phyloP scores from a whole-genome alignment of 768 basidiomycete genomes.

The Phanerochaete carnosa region DNA sequence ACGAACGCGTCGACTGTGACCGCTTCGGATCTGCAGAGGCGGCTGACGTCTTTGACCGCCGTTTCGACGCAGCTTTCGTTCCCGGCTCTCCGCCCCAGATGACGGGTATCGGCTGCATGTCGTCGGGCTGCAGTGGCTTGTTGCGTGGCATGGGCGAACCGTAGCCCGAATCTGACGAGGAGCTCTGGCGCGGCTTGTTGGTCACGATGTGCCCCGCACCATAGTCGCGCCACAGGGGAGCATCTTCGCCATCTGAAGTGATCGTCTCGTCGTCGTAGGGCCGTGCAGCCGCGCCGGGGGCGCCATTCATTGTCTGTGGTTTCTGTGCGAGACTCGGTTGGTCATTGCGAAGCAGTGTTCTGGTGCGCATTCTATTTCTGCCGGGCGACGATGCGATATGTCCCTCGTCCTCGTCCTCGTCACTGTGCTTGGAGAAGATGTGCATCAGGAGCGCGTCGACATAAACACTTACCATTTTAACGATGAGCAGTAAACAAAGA shows the following conservation, averaged over 20 bases:
- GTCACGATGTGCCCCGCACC: neutral
- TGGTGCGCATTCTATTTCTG: neutral
- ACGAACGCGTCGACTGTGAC: slow-evolving; percentile 21
- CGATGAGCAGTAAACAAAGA: neutral
- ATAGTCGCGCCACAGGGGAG: neutral
- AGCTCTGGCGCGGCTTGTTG: neutral
- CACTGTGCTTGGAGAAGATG: slow-evolving; percentile 18
- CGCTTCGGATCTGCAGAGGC: slow-evolving; percentile 8
- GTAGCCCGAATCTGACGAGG: slow-evolving; percentile 24
- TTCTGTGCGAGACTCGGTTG: neutral
- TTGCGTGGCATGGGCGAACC: slow-evolving; percentile 9
- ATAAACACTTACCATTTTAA: slow-evolving; percentile 29
- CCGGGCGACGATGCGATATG: slow-evolving; percentile 3
- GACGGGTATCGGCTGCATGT: slow-evolving; percentile 21
- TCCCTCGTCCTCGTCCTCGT: neutral
- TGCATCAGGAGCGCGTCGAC: slow-evolving; percentile 44
- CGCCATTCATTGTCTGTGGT: neutral
- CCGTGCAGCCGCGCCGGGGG: neutral
- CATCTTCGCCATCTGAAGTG: neutral
- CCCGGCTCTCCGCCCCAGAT: slow-evolving; percentile 15
- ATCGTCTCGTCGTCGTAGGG: neutral
- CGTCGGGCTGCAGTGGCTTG: neutral
- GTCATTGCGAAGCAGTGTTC: neutral
- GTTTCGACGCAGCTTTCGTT: too few relatives aligned
- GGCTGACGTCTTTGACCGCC: neutral